These are phyloP conservation scores for Piper betle DNA, from an alignment of 164 flowering plant genomes.

Conservation along the genomic window DNA sequence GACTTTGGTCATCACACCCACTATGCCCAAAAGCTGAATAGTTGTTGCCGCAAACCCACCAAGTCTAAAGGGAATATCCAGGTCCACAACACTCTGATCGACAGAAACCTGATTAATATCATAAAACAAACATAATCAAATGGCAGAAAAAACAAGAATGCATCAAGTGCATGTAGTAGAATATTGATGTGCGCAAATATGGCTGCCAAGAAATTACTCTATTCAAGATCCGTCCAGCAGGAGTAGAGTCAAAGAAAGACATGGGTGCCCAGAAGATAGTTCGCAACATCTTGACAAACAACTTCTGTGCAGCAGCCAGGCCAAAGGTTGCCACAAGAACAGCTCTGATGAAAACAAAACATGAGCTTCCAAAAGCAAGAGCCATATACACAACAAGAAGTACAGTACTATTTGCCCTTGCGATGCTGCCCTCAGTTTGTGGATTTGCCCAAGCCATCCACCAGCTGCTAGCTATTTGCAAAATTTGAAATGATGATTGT, in stretches of 20 bases:
- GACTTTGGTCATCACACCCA: constrained; percentile 89
- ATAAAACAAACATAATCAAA: background rate
- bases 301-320: constrained; percentile 83
- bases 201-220: constrained; percentile 52
- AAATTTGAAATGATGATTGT: constrained; percentile 75
- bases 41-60: constrained; percentile 98
- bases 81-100: constrained; percentile 99
- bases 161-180: background rate
- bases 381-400: constrained; percentile 89
- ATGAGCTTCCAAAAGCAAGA: constrained; percentile 97
- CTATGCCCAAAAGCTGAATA: constrained; percentile 90
- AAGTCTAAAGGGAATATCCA: constrained; percentile 97
- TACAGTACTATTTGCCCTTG: constrained; percentile 52
- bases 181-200: constrained; percentile 3
- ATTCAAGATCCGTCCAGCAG: constrained; percentile 90
- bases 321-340: constrained; percentile 95
- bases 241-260: constrained; percentile 98
- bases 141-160: background rate
- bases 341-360: constrained; percentile 87
- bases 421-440: constrained; percentile 69
- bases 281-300: constrained; percentile 77
- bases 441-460: constrained; percentile 99
- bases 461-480: constrained; percentile 95
- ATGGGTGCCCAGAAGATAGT: constrained; percentile 83
- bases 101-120: constrained; percentile 62